phyloP scores from a whole-genome alignment of 805 yeast species.

The Lachancea fermentati region DNA sequence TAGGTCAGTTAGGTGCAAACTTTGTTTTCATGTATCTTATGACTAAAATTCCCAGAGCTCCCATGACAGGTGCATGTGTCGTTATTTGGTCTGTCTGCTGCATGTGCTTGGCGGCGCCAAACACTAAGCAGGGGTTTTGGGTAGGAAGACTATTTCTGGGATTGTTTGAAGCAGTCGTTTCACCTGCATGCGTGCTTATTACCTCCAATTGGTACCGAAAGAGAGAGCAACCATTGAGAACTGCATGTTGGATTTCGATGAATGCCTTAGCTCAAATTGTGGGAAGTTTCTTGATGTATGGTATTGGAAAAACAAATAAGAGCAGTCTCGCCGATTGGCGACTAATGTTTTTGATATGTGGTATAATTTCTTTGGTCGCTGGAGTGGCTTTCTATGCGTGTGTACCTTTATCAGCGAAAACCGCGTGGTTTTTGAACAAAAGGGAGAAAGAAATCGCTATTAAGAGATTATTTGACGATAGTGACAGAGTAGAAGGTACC shows the following conservation, averaged over 20 bases:
- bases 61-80: constrained; percentile 5
- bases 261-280: constrained; percentile 17
- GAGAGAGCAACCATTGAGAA: constrained; percentile 23
- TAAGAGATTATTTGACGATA: constrained; percentile 1
- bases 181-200: constrained; percentile 26
- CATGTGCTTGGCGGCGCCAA: constrained; percentile 6
- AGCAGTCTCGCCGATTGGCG: constrained; percentile 3
- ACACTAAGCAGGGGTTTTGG: constrained; percentile 5
- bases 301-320: constrained; percentile 11
- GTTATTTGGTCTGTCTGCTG: constrained; percentile 4
- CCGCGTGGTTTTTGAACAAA: constrained; percentile 3
- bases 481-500: constrained; percentile 1
- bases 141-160: constrained; percentile 14
- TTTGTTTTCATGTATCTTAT: constrained; percentile 3
- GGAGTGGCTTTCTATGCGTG: background rate
- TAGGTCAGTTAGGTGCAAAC: constrained; percentile 33
- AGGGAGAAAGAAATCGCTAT: constrained; percentile 4
- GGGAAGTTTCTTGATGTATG: constrained; percentile 16
- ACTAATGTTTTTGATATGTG: constrained; percentile 2
- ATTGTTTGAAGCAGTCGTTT: constrained; percentile 13
- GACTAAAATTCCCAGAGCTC: constrained; percentile 5
- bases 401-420: constrained; percentile 1
- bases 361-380: constrained; percentile 1
- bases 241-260: constrained; percentile 29
- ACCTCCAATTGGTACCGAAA: constrained; percentile 28